Percentiles rank a stretch among this genome's conserved stretches.
phyloP scores from a whole-genome alignment of 2,329 filamentous ascomycete genomes.

The Pseudocercospora macadamiae region DNA sequence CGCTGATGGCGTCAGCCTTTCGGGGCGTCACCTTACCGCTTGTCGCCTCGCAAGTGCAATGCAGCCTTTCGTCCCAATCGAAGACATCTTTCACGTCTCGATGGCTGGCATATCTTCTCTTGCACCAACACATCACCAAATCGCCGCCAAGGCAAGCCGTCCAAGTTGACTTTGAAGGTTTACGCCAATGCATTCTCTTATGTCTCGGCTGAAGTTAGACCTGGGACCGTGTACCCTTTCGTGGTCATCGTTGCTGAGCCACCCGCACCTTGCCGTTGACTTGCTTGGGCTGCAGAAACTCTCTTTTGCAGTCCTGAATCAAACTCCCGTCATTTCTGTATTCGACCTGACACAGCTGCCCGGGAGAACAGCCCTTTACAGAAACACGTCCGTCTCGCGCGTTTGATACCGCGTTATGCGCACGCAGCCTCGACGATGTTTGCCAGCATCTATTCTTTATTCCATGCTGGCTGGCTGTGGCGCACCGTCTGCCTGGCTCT shows the following conservation, averaged over 20 bases:
- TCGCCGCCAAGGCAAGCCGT: constrained; percentile 18
- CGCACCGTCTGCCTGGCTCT: constrained; percentile 3
- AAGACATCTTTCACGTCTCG: not conserved
- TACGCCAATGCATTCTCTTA: constrained; percentile 12
- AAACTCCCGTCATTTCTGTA: not conserved
- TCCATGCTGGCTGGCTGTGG: constrained; percentile 10
- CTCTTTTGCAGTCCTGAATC: constrained; percentile 3
- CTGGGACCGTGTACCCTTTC: not conserved
- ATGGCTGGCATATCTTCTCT: not conserved
- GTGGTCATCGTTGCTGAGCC: not conserved
- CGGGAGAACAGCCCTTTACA: not conserved
- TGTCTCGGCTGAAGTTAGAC: constrained; percentile 6
- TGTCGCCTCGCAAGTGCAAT: not conserved
- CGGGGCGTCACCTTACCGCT: not conserved
- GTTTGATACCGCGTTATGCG: not conserved
- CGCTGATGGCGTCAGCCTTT: constrained; percentile 7
- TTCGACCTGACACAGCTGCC: constrained; percentile 1
- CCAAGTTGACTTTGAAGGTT: constrained; percentile 24
- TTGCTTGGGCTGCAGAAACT: constrained; percentile 2
- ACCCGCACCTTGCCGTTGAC: not conserved
- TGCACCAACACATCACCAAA: not conserved
- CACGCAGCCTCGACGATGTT: too few species aligned
- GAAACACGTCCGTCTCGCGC: not conserved
- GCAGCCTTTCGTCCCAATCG: not conserved
- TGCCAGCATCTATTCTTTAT: too few species aligned